Evolutionary conservation across 345 rosid genomes (phyloP), one percentile per base, ranked within the genome.

Genomic region (Psidium friedrichsthalianum): DNA sequence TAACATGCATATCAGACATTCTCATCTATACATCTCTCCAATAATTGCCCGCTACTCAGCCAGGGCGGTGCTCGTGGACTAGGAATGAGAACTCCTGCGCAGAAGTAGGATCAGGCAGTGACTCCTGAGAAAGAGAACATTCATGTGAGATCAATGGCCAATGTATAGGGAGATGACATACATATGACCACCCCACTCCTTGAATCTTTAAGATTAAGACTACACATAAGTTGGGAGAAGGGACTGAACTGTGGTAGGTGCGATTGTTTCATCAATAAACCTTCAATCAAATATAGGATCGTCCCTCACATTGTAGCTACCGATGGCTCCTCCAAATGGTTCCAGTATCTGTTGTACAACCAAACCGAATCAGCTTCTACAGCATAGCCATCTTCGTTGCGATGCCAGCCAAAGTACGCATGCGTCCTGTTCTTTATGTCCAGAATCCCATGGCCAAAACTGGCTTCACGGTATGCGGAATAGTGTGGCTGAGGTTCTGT

Each of bases 371-470:
- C 98, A 85, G 96, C 96, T 87, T 91, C 94, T 51, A 90, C 88
- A 6, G 96, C 91, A 56, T 87, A 84, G 20, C 93, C 94, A 74
- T 94, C 99, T 88, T 97, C 92, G 83, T 94, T 97, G 56, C 96
- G 92, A 59, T 94, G 88, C 98, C 99, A 97, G 52, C 92, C 49
- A 74, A 94, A 95, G 89, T 84, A 89, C 25, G 95, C 99, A 85
- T 92, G 96, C 58, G 93, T 95, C 83, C 94, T 94, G 95, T 94
- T 96, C 90, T 92, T 95, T 84, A 96, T 93, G 83, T 91, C 95
- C 11, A 96, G 82, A 54, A 92, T 84, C 6, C 96, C 99, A 52
- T 96, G 98, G 18, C 98, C 97, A 5, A 94, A 95, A 86, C 98
- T 95, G 20, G 96, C 87, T 92, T 96, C 98, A 8, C 95, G 90